Percentiles rank a stretch among this genome's conserved stretches.
phyloP scores from a whole-genome alignment of 345 rosid genomes.

The Brassica napus region Da-Ae NC_063448.1:3327501-3328000 shows the following conservation, averaged over 20 bases:
- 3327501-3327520: background rate
- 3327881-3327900: slow-evolving; percentile 75
- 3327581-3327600: background rate
- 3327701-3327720: background rate
- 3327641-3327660: background rate
- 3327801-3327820: background rate
- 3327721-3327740: background rate
- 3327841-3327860: slow-evolving; percentile 58
- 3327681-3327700: background rate
- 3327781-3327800: background rate
- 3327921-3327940: slow-evolving; percentile 75
- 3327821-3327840: slow-evolving; percentile 58
- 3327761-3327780: background rate
- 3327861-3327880: slow-evolving; percentile 62
- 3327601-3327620: too few relatives aligned
- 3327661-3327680: background rate
- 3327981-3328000: slow-evolving; percentile 69
- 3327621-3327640: background rate
- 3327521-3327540: background rate
- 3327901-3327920: slow-evolving; percentile 77
- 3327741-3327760: background rate
- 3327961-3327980: slow-evolving; percentile 67
- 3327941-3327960: slow-evolving; percentile 45
- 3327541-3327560: background rate
- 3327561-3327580: background rate